phyloP scores from a whole-genome alignment of 2,329 filamentous ascomycete species.

The Nemania diffusa region DNA sequence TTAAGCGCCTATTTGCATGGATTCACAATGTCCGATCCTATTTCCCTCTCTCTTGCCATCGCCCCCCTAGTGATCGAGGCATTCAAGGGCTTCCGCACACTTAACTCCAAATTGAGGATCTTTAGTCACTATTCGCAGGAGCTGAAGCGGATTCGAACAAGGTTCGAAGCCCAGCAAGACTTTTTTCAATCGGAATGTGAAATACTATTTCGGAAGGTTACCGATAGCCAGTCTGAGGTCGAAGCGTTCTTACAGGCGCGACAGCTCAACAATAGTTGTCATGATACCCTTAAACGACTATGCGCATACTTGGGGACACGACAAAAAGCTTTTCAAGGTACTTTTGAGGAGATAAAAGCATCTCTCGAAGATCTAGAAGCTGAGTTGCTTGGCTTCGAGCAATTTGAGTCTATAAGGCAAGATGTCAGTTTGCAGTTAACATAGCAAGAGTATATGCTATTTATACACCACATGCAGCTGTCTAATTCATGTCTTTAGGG shows the following conservation, averaged over 20 bases:
- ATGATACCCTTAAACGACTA: constrained; percentile 11
- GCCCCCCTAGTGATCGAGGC: constrained; percentile 1
- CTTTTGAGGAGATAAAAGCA: constrained; percentile 8
- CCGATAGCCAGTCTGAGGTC: constrained; percentile 4
- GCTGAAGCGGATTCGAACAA: background rate
- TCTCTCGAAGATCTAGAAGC: constrained; percentile 1
- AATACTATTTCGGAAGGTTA: constrained; percentile 1
- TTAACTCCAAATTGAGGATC: constrained; percentile 6
- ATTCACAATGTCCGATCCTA: constrained; percentile 9
- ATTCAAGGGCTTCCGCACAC: constrained; percentile 8
- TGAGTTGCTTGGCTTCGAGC: constrained; percentile 4
- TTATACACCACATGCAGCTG: background rate
- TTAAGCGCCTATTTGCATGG: background rate
- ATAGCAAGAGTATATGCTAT: background rate
- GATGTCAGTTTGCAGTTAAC: background rate
- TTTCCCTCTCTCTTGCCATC: constrained; percentile 7
- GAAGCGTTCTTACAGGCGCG: constrained; percentile 6
- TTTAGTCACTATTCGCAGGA: constrained; percentile 18
- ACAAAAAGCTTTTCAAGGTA: constrained; percentile 2
- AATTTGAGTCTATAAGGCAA: constrained; percentile 7
- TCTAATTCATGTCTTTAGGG: constrained; percentile 1
- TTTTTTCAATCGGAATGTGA: constrained; percentile 12
- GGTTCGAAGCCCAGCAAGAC: constrained; percentile 5
- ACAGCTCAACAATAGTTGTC: background rate
- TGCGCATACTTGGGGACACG: constrained; percentile 1